Evolutionary conservation across 495 filamentous ascomycete species (phyloP).

Genomic region (Cudoniella acicularis): DNA sequence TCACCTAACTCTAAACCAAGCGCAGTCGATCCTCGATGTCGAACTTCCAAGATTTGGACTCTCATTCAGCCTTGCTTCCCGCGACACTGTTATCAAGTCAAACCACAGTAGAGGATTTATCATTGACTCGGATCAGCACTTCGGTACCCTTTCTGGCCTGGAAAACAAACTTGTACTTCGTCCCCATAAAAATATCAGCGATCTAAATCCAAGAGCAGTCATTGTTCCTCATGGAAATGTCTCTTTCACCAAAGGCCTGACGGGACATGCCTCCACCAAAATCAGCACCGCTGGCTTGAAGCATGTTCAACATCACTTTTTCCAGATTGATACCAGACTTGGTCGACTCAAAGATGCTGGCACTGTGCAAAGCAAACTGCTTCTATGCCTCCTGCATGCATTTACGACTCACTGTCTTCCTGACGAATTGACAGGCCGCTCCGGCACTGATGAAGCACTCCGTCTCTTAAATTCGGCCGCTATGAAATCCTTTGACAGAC

Average conservation of each 20-base stretch:
- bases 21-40: conserved; percentile 28
- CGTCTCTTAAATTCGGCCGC: conserved; percentile 47
- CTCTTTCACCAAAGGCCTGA: conserved; percentile 13
- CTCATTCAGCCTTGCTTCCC: conserved; percentile 39
- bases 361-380: conserved; percentile 50
- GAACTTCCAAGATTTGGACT: conserved; percentile 47
- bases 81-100: conserved; percentile 35
- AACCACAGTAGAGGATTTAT: conserved; percentile 51
- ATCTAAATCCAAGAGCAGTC: no score
- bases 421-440: conserved; percentile 52
- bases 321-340: conserved; percentile 43
- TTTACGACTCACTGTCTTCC: conserved; percentile 56
- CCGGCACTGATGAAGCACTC: conserved; percentile 61
- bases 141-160: conserved; percentile 53
- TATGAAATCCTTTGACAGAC: conserved; percentile 41
- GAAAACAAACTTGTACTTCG: conserved; percentile 48
- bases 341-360: conserved; percentile 47
- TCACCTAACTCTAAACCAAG: conserved; percentile 6
- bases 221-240: conserved; percentile 49
- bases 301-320: conserved; percentile 35
- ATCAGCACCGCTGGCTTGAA: conserved; percentile 24
- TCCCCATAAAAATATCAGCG: conserved; percentile 8
- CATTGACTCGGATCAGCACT: conserved; percentile 46
- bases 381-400: conserved; percentile 55
- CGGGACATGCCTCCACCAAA: conserved; percentile 40